Percentiles rank a stretch among this genome's conserved stretches.
These are phyloP conservation scores for Pseudogymnoascus pannorum DNA, from an alignment of 2,329 filamentous ascomycete genomes.

Conservation along the genomic window DNA sequence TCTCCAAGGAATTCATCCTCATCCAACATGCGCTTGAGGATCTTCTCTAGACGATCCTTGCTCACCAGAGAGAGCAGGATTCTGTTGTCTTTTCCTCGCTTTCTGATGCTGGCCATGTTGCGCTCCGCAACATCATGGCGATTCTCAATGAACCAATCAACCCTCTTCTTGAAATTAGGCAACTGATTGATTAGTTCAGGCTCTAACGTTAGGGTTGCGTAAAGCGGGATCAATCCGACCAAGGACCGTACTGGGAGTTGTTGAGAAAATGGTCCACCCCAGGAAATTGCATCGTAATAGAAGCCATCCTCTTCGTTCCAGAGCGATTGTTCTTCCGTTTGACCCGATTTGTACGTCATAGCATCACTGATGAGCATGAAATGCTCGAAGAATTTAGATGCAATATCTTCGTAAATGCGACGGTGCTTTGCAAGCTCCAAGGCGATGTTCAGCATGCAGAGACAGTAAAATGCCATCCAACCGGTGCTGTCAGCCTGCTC, in stretches of 20 bases:
- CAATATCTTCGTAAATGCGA: constrained; percentile 91
- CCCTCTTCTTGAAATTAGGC: constrained; percentile 83
- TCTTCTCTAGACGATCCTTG: constrained; percentile 84
- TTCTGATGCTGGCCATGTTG: constrained; percentile 89
- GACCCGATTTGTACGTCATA: constrained; percentile 74
- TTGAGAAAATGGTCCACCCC: constrained; percentile 87
- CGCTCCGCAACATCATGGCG: constrained; percentile 79
- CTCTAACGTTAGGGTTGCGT: constrained; percentile 85
- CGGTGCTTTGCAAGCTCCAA: constrained; percentile 92
- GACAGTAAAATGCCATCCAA: constrained; percentile 97
- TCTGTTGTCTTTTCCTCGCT: constrained; percentile 82
- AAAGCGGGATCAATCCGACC: constrained; percentile 88
- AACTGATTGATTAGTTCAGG: constrained; percentile 89
- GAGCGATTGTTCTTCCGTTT: constrained; percentile 69
- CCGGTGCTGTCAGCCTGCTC: constrained; percentile 97
- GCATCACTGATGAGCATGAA: constrained; percentile 97
- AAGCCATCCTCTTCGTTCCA: constrained; percentile 98
- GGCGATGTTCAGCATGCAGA: constrained; percentile 95
- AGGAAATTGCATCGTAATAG: constrained; percentile 97
- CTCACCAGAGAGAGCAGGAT: constrained; percentile 85
- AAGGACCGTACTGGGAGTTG: constrained; percentile 88
- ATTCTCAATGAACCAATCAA: constrained; percentile 92
- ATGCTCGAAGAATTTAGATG: constrained; percentile 97
- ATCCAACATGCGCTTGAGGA: constrained; percentile 85
- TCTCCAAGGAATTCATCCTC: constrained; percentile 88